A percentile compares a stretch with the other conserved stretches of the same genome.
These are phyloP conservation scores for Botrytis fabae DNA, from an alignment of 2,329 filamentous ascomycete species.

Conservation along the genomic window DNA sequence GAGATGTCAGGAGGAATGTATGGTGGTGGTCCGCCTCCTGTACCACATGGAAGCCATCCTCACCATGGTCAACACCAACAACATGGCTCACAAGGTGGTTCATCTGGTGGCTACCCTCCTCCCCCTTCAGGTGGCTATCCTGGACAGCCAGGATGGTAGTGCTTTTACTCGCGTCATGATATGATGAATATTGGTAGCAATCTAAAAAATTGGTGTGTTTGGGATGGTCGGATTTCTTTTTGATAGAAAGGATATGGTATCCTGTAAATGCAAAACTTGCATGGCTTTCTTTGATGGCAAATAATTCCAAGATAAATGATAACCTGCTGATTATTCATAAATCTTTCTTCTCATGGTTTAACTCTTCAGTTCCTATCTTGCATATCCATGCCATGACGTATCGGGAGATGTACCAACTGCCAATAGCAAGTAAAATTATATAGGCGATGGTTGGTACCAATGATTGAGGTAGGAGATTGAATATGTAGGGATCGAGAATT, in stretches of 20 bases:
- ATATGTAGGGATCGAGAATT: slow-evolving; percentile 82
- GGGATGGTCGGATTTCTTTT: not conserved
- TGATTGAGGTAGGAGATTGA: slow-evolving; percentile 78
- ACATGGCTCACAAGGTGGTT: slow-evolving; percentile 23
- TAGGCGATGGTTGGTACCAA: slow-evolving; percentile 72
- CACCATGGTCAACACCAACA: slow-evolving; percentile 23
- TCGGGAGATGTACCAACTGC: slow-evolving; percentile 38
- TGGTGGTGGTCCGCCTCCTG: slow-evolving; percentile 18
- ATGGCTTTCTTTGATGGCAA: not conserved
- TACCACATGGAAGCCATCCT: slow-evolving; percentile 22
- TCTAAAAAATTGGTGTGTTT: not conserved
- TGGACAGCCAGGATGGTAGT: slow-evolving; percentile 22
- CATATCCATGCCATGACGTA: slow-evolving; percentile 34
- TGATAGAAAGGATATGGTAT: slow-evolving; percentile 14
- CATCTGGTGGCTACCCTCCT: slow-evolving; percentile 18
- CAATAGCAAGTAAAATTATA: slow-evolving; percentile 58
- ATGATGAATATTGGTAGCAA: slow-evolving; percentile 11
- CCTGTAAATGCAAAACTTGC: slow-evolving; percentile 20
- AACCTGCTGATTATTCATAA: slow-evolving; percentile 17
- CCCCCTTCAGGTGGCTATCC: slow-evolving; percentile 18
- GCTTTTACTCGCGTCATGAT: not conserved
- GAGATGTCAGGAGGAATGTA: slow-evolving; percentile 18
- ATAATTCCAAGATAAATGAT: not conserved
- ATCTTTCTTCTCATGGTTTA: slow-evolving; percentile 28
- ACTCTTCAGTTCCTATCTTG: slow-evolving; percentile 21